Evolutionary conservation across 805 yeast genomes (phyloP), one percentile per base, ranked within the genome.

Genomic region (Myxozyma nipponensis): DNA sequence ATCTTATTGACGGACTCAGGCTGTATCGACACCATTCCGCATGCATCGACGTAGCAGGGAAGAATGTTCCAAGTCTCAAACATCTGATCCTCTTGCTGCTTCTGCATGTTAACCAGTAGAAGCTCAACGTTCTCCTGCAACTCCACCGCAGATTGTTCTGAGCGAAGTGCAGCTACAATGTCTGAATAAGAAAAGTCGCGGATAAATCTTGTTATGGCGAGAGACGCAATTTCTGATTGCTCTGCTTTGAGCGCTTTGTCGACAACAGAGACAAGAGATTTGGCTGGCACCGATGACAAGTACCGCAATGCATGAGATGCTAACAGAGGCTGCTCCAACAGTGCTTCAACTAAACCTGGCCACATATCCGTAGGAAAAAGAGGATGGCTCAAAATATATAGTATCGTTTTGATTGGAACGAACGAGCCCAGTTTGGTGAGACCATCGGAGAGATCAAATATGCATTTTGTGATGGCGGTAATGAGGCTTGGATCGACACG

Each of bases 341-440:
- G 70, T 36, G 69, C 71, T 15, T 72, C 63, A 39, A 91, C 68
- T 40, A 90, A 65, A 1, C 81, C 81, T 3, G 69, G 67, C 7
- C 86, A 72, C 52, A 74, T 77, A 18, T 73, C 69, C 15, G 72
- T 66, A 7, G 97, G 96, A 68, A 84, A 89, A 18, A 87, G 69
- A 17, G 96, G 96, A 69, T 91, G 95, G 2, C 96, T 85, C 55
- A 91, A 72, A 30, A 90, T 72, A 63, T 86, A 90, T 1, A 84
- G 77, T 42, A 87, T 67, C 2, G 88, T 73, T 42, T 69, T 69
- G 60, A 82, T 81, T 45, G 93, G 76, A 63, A 68, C 53, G 55
- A 64, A 58, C 42, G 44, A 45, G 7, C 53, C 25, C 64, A 58
- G 67, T 28, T 63, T 55, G 37, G 58, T 65, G 60, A 63, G 41